Percentiles rank a stretch among this genome's conserved stretches.
phyloP scores from a whole-genome alignment of 352 stramenopile genomes.

The Phytophthora colocasiae region DNA sequence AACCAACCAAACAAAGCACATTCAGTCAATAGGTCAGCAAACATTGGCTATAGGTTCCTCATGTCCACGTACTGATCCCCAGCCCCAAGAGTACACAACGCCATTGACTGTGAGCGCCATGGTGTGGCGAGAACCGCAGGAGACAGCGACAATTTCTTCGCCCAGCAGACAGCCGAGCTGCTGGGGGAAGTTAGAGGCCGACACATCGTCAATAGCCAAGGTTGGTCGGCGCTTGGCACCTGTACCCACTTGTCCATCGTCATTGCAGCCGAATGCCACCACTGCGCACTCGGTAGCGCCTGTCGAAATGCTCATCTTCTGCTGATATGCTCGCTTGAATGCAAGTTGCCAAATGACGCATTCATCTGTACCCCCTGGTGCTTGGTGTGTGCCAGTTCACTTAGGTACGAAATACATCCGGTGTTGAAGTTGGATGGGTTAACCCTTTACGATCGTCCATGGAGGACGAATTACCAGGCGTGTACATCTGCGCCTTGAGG shows the following conservation, averaged over 20 bases:
- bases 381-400: not conserved
- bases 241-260: slow-evolving; percentile 82
- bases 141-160: slow-evolving; percentile 71
- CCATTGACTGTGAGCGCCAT: slow-evolving; percentile 77
- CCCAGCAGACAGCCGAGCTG: slow-evolving; percentile 55
- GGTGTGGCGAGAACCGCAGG: slow-evolving; percentile 82
- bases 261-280: slow-evolving; percentile 84
- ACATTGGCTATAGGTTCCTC: not conserved
- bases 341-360: slow-evolving; percentile 17
- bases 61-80: slow-evolving; percentile 64
- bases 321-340: slow-evolving; percentile 5
- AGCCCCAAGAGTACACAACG: slow-evolving; percentile 80
- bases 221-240: slow-evolving; percentile 63
- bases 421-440: slow-evolving; percentile 2
- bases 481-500: slow-evolving; percentile 52
- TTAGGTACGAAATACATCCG: not conserved
- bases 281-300: slow-evolving; percentile 46
- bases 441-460: slow-evolving; percentile 8
- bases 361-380: slow-evolving; percentile 11
- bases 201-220: slow-evolving; percentile 74
- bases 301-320: slow-evolving; percentile 26
- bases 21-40: slow-evolving; percentile 11
- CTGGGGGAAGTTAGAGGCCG: slow-evolving; percentile 77
- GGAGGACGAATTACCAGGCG: slow-evolving; percentile 5
- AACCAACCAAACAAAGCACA: slow-evolving; percentile 13